Evolutionary conservation across 2,329 filamentous ascomycete genomes (phyloP).

Genomic region (Fusarium veterinarium): DNA sequence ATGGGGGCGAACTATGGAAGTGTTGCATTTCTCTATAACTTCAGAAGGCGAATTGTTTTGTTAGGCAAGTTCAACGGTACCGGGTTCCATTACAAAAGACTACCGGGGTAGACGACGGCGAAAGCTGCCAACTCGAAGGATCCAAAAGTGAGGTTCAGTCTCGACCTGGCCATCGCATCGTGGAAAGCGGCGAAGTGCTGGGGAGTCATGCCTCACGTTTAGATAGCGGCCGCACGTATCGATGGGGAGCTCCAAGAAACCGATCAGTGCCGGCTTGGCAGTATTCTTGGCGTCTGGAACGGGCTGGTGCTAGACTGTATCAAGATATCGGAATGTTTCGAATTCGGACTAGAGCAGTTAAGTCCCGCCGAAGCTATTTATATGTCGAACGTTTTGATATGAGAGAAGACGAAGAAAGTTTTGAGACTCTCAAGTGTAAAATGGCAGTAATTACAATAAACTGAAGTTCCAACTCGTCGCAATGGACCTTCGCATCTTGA

Average conservation of each 20-base stretch:
- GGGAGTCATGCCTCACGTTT: background rate
- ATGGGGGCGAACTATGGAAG: rapidly evolving
- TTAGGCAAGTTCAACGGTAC: background rate
- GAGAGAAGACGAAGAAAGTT: no score
- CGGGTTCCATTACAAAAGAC: no score
- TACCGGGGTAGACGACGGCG: background rate
- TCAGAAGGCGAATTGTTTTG: background rate
- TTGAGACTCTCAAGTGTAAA: background rate
- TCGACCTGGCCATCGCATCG: background rate
- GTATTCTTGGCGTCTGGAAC: background rate
- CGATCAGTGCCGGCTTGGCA: constrained; percentile 4
- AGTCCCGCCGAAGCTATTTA: background rate
- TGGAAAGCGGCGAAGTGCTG: background rate
- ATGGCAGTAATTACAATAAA: background rate
- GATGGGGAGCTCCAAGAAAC: background rate
- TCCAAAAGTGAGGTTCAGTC: background rate
- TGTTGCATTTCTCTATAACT: no score
- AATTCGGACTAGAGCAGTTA: background rate
- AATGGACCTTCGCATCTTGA: no score
- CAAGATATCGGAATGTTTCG: background rate
- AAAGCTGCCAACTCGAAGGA: background rate
- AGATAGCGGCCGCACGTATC: background rate
- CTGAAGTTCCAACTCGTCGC: rapidly evolving
- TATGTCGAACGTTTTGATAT: background rate
- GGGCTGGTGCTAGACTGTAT: background rate